Base-by-base conservation (phyloP, 2,329 filamentous ascomycete species). In the Aureobasidium vineae region DNA sequence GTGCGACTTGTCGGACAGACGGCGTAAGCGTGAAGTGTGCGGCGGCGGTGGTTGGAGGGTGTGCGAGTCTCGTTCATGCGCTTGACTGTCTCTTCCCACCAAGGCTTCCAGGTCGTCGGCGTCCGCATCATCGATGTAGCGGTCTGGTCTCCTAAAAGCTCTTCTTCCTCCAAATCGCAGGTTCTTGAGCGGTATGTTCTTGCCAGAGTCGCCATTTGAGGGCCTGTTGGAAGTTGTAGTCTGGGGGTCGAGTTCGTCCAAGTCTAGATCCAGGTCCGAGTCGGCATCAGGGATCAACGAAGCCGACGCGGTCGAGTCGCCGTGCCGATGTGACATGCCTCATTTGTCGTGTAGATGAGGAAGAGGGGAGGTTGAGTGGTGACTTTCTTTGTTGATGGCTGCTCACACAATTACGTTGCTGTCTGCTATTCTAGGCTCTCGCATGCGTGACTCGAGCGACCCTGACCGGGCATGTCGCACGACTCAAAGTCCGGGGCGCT, bases 241-340 rank as follows among this genome's bases (percentile, higher is more conserved):
- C 21, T 72, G 72, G 26, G 90, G 90, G 75, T 93, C 90, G 71
- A 95, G 87, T 81, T 94, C 91, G 73, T 91, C 85, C 73, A 95
- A 82, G 69, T 91, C 88, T 73, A 95, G 82, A 69, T 91, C 88
- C 71, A 89, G 85, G 69, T 94, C 90, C 59, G 88, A 91, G 76
- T 93, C 65, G 43, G 69, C 54, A 52, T 73, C 70, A 66, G 73
- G 68, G 43, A 68, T 57, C 38, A 54, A 50, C 15, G 63, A 49
- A 47, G 47, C 50, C 43, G 54, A 50, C 28, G 85, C 77, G 70
- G 78, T 76, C 74, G 79, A 77, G 74, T 81, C 79, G 73, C 78
- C 76, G 73, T 79, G 77, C 56, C 79, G 75, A 67, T 76, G 74
- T 67, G 79, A 76, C 81, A 82, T 82, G 75, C 75, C 75, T 76